Evolutionary conservation across 257 asterid genomes (phyloP), one percentile per base, ranked within the genome.

Genomic region (Nicotiana tomentosiformis): DNA sequence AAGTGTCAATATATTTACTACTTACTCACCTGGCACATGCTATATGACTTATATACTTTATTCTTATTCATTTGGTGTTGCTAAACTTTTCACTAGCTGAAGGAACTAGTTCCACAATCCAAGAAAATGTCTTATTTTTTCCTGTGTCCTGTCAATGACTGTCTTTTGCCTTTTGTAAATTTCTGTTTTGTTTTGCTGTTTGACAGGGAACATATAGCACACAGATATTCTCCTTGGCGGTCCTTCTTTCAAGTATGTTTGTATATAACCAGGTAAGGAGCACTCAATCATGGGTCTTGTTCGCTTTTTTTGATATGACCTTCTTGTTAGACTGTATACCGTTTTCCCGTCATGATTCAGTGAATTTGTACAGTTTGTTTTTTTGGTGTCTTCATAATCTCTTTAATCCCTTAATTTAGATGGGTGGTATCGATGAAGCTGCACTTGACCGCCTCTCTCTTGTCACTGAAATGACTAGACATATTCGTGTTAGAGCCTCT

Each of bases 361-460:
- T 76, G 80, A 51, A 51, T 29, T 4, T 76, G 49, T 74, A 74
- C 29, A 14, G 7, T 26, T 46, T 15, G 8, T 51, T 76, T 74
- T 23, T 15, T 51, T 8, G 80, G 16, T 51, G 5, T 51, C 64
- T 46, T 76, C 43, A 51, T 76, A 15, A 51, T 29, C 80, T 76
- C 29, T 76, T 51, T 49, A 76, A 49, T 76, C 9, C 29, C 51
- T 81, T 61, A 51, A 85, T 86, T 80, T 87, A 96, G 99, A 96
- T 96, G 99, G 99, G 99, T 82, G 99, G 98, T 70, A 96, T 96
- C 78, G 99, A 96, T 80, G 99, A 96, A 91, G 98, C 97, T 89
- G 97, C 99, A 77, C 92, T 96, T 64, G 99, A 96, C 88, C 97
- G 98, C 68, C 95, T 96, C 66, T 96, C 99, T 81, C 97, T 96